Evolutionary conservation across 2,329 filamentous ascomycete species (phyloP).

Genomic region (Knoxdaviesia capensis): DNA sequence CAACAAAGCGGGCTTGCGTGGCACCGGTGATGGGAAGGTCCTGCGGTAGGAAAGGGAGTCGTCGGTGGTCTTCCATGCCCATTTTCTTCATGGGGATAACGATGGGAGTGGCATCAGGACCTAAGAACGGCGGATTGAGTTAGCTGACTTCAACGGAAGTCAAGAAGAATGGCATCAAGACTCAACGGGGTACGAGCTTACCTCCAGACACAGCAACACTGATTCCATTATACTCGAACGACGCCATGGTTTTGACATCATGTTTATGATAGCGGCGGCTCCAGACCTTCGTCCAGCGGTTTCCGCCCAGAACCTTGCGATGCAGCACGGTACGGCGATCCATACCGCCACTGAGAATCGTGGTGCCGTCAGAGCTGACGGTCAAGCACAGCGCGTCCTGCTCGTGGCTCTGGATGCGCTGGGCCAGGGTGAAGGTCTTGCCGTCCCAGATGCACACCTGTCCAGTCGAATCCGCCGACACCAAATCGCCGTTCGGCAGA

Average conservation of each 20-base stretch:
- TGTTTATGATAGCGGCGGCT: slow-evolving; percentile 78
- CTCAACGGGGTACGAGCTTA: slow-evolving; percentile 17
- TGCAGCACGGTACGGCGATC: slow-evolving; percentile 76
- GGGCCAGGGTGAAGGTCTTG: slow-evolving; percentile 72
- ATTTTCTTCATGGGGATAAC: slow-evolving; percentile 54
- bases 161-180: background rate
- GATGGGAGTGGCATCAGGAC: slow-evolving; percentile 68
- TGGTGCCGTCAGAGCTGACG: slow-evolving; percentile 57
- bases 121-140: slow-evolving; percentile 20
- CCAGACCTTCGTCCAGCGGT: slow-evolving; percentile 68
- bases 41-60: slow-evolving; percentile 70
- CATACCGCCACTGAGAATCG: slow-evolving; percentile 78
- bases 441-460: slow-evolving; percentile 89
- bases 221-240: slow-evolving; percentile 65
- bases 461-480: slow-evolving; percentile 87
- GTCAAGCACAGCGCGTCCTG: slow-evolving; percentile 84
- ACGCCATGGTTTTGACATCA: slow-evolving; percentile 86
- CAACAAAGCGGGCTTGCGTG: slow-evolving; percentile 50
- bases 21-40: slow-evolving; percentile 54
- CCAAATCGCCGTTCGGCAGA: slow-evolving; percentile 69
- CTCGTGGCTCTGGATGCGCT: slow-evolving; percentile 70
- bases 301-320: slow-evolving; percentile 39
- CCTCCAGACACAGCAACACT: slow-evolving; percentile 86
- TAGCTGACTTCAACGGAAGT: slow-evolving; percentile 8
- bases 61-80: slow-evolving; percentile 67